Base-by-base conservation (phyloP, 2,329 filamentous ascomycete genomes). In the Ophiocordyceps australis region DNA sequence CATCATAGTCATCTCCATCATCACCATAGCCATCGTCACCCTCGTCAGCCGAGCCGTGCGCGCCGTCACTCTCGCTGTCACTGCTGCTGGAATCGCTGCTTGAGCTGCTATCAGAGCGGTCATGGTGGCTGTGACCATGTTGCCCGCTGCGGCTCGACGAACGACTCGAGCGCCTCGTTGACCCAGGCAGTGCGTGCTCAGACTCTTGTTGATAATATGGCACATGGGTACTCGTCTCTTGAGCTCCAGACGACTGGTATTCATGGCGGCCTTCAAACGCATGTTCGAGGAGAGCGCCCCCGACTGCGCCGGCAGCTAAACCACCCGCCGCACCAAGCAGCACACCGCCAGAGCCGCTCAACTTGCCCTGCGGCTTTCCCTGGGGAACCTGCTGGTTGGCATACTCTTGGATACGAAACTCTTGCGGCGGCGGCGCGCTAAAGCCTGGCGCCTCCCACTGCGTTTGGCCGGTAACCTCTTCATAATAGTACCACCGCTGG, bases 401-500 rank as follows among this genome's bases (percentile, higher is more conserved):
- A 15, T 40, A 23, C 32, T 38, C 13, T 40, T 32, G 15, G 36
- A 35, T 7, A 38, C 35, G 9, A 32, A 31, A 10, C 33, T 35
- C 11, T 38, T 32, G 35, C 28, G 38, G 34, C 12, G 38, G 33
- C 7, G 40, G 34, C 9, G 32, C 28, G 3, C 37, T 36, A 26
- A 45, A 40, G 9, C 49, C 47, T 3, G 72, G 69, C 11, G 59
- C 54, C 33, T 74, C 67, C 72, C 72, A 77, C 45, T 76, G 70
- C 1, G 66, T 62, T 30, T 59, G 61, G 13, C 69, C 67, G 9
- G 66, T 66, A 24, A 62, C 54, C 29, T 66, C 51, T 43, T 77
- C 69, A 29, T 69, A 56, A 39, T 73, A 79, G 50, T 66, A 77
- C 53, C 66, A 75, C 28, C 66, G 64, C 40, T 72, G 64, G 31